Evolutionary conservation across 1,284 basidiomycete species (phyloP).

Genomic region (Hemileia vastatrix): DNA sequence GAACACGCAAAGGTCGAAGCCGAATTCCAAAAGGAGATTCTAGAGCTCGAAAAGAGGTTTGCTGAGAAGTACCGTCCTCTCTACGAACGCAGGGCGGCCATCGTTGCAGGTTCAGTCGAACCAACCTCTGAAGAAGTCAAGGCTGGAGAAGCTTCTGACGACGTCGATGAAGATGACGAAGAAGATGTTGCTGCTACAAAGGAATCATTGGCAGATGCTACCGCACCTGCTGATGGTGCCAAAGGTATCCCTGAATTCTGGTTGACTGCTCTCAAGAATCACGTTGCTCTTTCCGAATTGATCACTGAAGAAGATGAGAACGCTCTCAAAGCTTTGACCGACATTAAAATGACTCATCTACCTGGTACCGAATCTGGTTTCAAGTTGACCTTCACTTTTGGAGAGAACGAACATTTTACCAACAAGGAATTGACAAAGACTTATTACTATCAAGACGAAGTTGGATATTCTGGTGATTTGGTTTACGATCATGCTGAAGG

Average conservation of each 20-base stretch:
- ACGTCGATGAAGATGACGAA: constrained; percentile 54
- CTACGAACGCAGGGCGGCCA: constrained; percentile 39
- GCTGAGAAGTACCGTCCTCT: constrained; percentile 42
- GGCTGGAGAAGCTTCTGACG: constrained; percentile 52
- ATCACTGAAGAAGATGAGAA: constrained; percentile 87
- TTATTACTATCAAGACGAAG: constrained; percentile 78
- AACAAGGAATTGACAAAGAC: constrained; percentile 80
- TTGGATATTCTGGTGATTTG: constrained; percentile 88
- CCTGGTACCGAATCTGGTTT: constrained; percentile 79
- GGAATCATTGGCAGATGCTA: constrained; percentile 25
- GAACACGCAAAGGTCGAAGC: constrained; percentile 45
- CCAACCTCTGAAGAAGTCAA: constrained; percentile 41
- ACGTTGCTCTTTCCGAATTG: constrained; percentile 71
- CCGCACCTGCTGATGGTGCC: constrained; percentile 28
- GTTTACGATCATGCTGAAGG: constrained; percentile 89
- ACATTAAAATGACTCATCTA: constrained; percentile 62
- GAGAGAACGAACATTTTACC: constrained; percentile 74
- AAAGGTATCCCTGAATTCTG: constrained; percentile 89
- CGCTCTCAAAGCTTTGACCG: constrained; percentile 57
- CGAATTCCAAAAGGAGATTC: constrained; percentile 45
- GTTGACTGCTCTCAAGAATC: constrained; percentile 91
- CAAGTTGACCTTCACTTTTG: constrained; percentile 60
- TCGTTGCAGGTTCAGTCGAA: constrained; percentile 38
- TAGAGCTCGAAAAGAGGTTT: constrained; percentile 44
- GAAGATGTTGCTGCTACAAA: constrained; percentile 47